These are phyloP conservation scores for Auxenochlorella protothecoides DNA, from an alignment of 139 green algal species.

Conservation along the genomic window DNA sequence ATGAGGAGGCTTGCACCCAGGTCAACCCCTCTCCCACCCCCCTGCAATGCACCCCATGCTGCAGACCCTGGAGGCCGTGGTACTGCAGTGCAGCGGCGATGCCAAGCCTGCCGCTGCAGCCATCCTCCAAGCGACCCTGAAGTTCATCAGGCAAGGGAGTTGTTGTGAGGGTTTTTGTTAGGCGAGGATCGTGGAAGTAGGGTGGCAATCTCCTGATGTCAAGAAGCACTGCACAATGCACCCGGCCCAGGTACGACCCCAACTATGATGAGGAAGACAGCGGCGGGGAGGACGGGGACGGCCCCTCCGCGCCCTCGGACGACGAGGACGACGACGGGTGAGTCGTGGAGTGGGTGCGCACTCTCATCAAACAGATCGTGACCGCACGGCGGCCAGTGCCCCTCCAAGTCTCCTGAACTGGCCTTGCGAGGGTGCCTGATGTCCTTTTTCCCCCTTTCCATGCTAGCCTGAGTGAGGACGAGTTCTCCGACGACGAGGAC, in stretches of 20 bases:
- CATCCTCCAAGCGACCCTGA: constrained; percentile 32
- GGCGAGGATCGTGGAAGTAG: too few species aligned
- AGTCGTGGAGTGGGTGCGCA: background rate
- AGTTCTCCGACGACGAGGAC: constrained; percentile 93
- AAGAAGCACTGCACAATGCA: background rate
- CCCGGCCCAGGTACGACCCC: constrained; percentile 63
- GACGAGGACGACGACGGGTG: constrained; percentile 47
- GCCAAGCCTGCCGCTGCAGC: constrained; percentile 26
- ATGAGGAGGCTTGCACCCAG: background rate
- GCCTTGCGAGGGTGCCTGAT: too few species aligned
- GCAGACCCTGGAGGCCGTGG: constrained; percentile 77
- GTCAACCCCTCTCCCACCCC: background rate
- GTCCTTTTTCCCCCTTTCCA: background rate
- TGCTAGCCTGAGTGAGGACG: constrained; percentile 46
- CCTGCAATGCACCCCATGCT: background rate
- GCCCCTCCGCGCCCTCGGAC: constrained; percentile 6
- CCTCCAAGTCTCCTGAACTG: background rate
- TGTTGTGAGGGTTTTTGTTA: background rate
- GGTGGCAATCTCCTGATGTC: background rate
- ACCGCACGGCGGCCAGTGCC: background rate
- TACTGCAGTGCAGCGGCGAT: constrained; percentile 51
- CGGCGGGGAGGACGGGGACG: constrained; percentile 56
- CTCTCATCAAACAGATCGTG: too few species aligned
- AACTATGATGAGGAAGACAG: constrained; percentile 79
- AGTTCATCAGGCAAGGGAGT: constrained; percentile 27